Evolutionary conservation across 73 alveolate species (phyloP), one percentile per base, ranked within the genome.

Genomic region (Paramecium biaurelia): DNA sequence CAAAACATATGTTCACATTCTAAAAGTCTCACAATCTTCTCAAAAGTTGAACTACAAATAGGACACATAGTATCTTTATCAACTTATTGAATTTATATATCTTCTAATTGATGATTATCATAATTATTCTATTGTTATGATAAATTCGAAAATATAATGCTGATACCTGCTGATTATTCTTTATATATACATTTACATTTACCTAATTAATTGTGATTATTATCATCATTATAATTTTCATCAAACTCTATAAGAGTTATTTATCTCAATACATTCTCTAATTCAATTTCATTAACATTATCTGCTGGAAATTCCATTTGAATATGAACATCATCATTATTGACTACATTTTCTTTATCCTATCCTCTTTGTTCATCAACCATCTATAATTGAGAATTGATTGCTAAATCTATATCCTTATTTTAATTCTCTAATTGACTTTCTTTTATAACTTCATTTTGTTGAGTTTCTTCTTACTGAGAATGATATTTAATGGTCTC

Each of bases 1-100:
- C 92, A 84, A 35, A 85, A 85, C 37, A 35, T 4, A 85, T 79
- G 90, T 41, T 24, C 74, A 11, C 90, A 67, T 38, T 47, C 43
- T 89, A 67, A 85, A 7, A 30, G 57, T 28, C 30, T 14, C 5
- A 56, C 41, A 0, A 85, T 23, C 76, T 87, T 68, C 57, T 57
- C 70, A 30, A 32, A 76, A 26, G 5, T 72, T 57, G 85, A 30
- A 12, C 30, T 43, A 45, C 70, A 70, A 41, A 86, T 86, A 2
- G 63, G 41, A 41, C 72, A 58, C 1, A 8, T 26, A 6, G 20
- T 37, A n/a, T 56, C 34, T 26, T 18, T 1, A 49, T 49, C 92
- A n/a, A 18, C 1, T 85, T 18, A 53, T 53, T 18, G 47, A 15
- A 53, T n/a, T 53, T 42, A 23, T 74, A 20, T 5, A 57, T 38